phyloP scores from a whole-genome alignment of 805 yeast species.

The Geotrichum ghanense region DNA sequence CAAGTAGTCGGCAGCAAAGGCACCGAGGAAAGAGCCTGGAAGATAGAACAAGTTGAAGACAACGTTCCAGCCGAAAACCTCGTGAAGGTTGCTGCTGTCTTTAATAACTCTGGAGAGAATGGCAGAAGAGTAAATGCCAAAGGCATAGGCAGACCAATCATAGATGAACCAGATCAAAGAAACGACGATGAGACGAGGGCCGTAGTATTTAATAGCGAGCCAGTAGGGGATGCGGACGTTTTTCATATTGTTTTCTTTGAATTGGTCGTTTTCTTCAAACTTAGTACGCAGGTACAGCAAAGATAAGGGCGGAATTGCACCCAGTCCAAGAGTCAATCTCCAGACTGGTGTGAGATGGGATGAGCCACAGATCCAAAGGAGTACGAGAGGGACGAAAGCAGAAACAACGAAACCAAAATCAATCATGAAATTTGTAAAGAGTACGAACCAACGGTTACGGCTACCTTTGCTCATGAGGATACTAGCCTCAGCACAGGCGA shows the following conservation, averaged over 20 bases:
- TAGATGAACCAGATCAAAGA: constrained; percentile 83
- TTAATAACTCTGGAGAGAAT: constrained; percentile 54
- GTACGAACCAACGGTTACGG: constrained; percentile 78
- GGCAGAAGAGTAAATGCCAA: constrained; percentile 70
- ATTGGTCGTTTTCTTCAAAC: constrained; percentile 64
- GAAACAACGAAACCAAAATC: constrained; percentile 78
- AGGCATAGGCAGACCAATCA: constrained; percentile 80
- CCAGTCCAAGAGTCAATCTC: constrained; percentile 85
- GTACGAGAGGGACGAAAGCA: constrained; percentile 76
- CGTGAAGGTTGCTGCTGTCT: constrained; percentile 44
- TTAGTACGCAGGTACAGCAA: constrained; percentile 68
- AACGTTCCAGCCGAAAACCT: constrained; percentile 85
- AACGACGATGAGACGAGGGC: constrained; percentile 65
- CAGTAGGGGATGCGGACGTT: constrained; percentile 52
- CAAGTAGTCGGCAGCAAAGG: constrained; percentile 68
- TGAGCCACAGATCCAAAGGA: constrained; percentile 69
- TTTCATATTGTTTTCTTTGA: constrained; percentile 59
- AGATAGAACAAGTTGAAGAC: constrained; percentile 79
- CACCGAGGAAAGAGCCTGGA: constrained; percentile 87
- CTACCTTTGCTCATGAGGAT: constrained; percentile 65
- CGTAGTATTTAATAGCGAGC: constrained; percentile 64
- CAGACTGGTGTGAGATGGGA: constrained; percentile 71
- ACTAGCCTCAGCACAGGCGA: constrained; percentile 88
- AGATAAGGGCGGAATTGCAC: constrained; percentile 77
- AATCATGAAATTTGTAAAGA: constrained; percentile 84